Base-by-base conservation (phyloP, 2,329 filamentous ascomycete species). In the Penicillium corylophilum region DNA sequence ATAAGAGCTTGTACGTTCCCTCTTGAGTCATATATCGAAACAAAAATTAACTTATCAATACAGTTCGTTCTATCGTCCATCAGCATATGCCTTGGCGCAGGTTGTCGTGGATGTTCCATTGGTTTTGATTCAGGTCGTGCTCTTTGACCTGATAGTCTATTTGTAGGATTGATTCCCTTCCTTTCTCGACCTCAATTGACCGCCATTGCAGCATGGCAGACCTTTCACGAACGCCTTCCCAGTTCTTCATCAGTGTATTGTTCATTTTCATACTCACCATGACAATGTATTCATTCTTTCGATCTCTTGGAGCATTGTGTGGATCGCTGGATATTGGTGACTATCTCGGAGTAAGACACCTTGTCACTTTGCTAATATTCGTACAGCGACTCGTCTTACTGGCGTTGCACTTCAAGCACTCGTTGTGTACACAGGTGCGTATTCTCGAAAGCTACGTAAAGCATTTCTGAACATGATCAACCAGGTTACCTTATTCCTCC, bases 31-130 rank as follows among this genome's bases (percentile, higher is more conserved):
- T 4, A 22, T 18, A 31, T 20, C 20, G 15, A n/a, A 5, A 12
- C 24, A 2, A 9, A 6, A 4, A 2, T 1, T 15, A 1, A 26
- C 59, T 67, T 35, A 65, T 45, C 6, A 1, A 13, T 2, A 2
- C 36, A 76, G 73, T 57, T 84, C 83, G 0, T 88, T 88, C 66
- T 87, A 88, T 56, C 81, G 80, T 4, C 83, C 83, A 2, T 75
- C 81, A 0, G 82, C 83, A 16, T 83, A 79, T 54, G 82, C 82
- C 7, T 70, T 84, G 13, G 81, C 81, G 0, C 80, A 83, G 53
- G 82, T 80, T 1, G 73, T 82, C 3, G 76, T 81, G 26, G 81
- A 86, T 60, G 66, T 83, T 1, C 82, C 83, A 0, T 68, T 84
- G 8, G 77, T 84, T 0, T 68, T 84, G 16, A 67, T 84, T 9